Base-by-base conservation (phyloP, 768 basidiomycete species). In the Tricholoma matsutake region DNA sequence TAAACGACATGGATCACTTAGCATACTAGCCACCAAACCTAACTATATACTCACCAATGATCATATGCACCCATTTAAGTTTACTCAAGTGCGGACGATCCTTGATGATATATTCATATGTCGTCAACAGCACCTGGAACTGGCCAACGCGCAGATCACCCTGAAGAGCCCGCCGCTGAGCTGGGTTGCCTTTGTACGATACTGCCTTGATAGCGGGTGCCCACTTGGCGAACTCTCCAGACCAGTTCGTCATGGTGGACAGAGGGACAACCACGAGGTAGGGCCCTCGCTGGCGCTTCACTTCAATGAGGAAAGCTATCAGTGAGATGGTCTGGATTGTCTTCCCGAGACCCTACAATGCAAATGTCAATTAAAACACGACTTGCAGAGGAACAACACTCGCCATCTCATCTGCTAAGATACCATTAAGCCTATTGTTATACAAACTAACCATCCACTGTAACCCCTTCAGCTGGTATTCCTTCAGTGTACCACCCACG, bases 381-480 rank as follows among this genome's bases (percentile, higher is more conserved):
- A 60, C 61, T 54, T 32, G 54, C 25, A 54, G 54, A n/a, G 20
- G 9, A 41, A 54, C 14, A 31, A 51, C 14, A 70, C 79, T 58
- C 58, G 87, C 90, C 95, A 96, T 96, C 76, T 94, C 92, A 68
- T 98, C 95, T 62, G 95, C 95, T 47, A 97, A 75, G 65, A 98
- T 97, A 61, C 95, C 95, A 67, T 97, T 96, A 62, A 97, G 82
- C 69, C 88, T 86, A 80, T 97, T 98, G 74, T 98, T 97, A 74
- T 95, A 97, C 76, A 97, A 80, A 74, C 91, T 93, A 68, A 98
- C 95, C 95, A 97, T 96, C 94, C 95, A 98, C 75, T 96, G 95
- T 68, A 98, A 74, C 60, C 95, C 95, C 78, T 96, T 95, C 67
- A 97, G 61, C 74, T 97, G 95, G 71, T 97, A 96, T 52, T 96